Conservation (phyloP, 306 rosid species). For the Senna tora region DNA sequence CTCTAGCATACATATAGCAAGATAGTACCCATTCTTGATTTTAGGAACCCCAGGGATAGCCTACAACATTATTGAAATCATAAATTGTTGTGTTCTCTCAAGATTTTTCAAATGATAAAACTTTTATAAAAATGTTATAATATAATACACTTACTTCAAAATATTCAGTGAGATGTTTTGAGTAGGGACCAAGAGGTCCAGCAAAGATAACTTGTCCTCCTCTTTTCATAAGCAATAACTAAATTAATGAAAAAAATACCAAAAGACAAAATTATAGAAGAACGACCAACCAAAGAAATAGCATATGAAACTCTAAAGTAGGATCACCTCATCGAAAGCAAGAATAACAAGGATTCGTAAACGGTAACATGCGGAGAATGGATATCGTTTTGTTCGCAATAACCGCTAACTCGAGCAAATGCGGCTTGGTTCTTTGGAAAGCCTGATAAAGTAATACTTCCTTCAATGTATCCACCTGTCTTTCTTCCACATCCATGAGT, state of each 20-base stretch:
- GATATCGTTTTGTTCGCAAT: slow-evolving; percentile 70
- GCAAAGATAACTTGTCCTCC: slow-evolving; percentile 62
- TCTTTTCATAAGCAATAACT: slow-evolving; percentile 58
- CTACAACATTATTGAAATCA: too few species aligned
- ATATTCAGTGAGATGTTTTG: not conserved
- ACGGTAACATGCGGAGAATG: slow-evolving; percentile 62
- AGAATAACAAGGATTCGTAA: slow-evolving; percentile 54
- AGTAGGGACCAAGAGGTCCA: slow-evolving; percentile 8
- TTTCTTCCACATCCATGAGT: slow-evolving; percentile 77
- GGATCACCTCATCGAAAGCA: slow-evolving; percentile 45
- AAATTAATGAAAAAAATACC: too few species aligned
- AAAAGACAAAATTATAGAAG: too few species aligned
- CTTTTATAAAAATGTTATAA: too few species aligned
- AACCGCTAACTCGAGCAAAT: slow-evolving; percentile 58
- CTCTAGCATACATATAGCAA: slow-evolving; percentile 83
- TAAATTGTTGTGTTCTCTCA: too few species aligned
- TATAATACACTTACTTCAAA: slow-evolving; percentile 5
- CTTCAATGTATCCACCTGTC: slow-evolving; percentile 57
- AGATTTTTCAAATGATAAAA: too few species aligned
- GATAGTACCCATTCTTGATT: slow-evolving; percentile 61
- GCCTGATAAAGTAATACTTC: slow-evolving; percentile 59
- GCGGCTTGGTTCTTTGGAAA: slow-evolving; percentile 58
- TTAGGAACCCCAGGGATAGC: slow-evolving; percentile 59
- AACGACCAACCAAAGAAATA: not conserved
- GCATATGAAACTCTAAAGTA: not conserved